Evolutionary conservation across 805 yeast species (phyloP), one percentile per base, ranked within the genome.

Genomic region (Wickerhamomyces kurtzmanii): DNA sequence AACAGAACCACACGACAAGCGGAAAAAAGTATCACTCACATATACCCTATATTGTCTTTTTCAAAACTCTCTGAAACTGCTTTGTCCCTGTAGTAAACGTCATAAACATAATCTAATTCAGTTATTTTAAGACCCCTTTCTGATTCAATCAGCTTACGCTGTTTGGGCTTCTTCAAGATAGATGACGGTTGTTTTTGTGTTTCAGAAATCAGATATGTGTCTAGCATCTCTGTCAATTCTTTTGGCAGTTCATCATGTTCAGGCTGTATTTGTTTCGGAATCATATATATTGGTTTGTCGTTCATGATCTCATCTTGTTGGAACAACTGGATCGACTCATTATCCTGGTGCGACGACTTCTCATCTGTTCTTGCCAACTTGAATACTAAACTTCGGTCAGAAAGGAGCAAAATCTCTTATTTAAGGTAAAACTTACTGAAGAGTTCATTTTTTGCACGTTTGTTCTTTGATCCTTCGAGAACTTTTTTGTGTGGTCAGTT

Each of bases 51-150:
- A 15, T 47, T 45, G 16, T 41, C 37, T 34, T 43, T 42, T 20
- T 52, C 47, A 47, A 50, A 45, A 15, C 47, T 38, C 19, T 73
- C 81, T 23, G 75, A 83, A 57, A 40, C 83, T 31, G 68, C 72
- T 49, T 57, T 61, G 33, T 75, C 79, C 28, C 80, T 59, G 57
- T 76, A 65, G 53, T 89, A 89, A 8, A 89, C 86, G 53, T 89
- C 98, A 45, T 85, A 89, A 12, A 89, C 97, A 41, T 84, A 89
- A 24, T 83, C 94, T n/a, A 68, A 57, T 4, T 55, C 55, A 12
- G 29, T 31, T 15, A 32, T 31, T 13, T 28, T 37, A n/a, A 10
- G 51, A 45, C 14, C 43, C 20, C n/a, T 36, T 28, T 13, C 32
- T 30, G 12, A 47, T 32, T 17, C 35, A 29, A 5, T 40, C 37